Conservation (phyloP, 2,329 filamentous ascomycete species). For the Fusarium chlamydosporum region DNA sequence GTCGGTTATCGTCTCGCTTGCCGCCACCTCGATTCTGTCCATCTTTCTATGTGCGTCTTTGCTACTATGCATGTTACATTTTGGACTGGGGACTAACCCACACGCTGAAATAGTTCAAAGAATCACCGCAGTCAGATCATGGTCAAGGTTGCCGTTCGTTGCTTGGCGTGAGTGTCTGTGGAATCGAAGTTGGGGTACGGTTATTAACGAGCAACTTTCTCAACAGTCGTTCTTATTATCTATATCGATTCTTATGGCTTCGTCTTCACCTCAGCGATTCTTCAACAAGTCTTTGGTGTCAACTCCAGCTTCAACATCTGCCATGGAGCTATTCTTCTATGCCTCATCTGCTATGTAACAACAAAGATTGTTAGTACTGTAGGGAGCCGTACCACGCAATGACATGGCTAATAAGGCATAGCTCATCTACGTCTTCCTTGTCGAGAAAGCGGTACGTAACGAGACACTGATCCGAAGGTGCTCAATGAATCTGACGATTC, state of each 20-base stretch:
- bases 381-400: background rate
- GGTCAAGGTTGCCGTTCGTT: conserved; percentile 59
- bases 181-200: background rate
- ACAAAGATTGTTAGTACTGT: conserved; percentile 66
- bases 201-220: background rate
- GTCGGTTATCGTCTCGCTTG: conserved; percentile 55
- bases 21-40: conserved; percentile 55
- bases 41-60: conserved; percentile 55
- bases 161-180: conserved; percentile 58
- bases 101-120: conserved; percentile 54
- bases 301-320: conserved; percentile 66
- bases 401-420: conserved; percentile 38
- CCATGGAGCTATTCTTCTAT: conserved; percentile 71
- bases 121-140: conserved; percentile 55
- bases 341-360: conserved; percentile 72
- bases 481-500: conserved; percentile 1
- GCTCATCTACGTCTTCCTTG: conserved; percentile 75
- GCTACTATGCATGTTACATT: background rate
- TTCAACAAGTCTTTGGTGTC: conserved; percentile 70
- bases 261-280: conserved; percentile 68
- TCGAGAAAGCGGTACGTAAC: conserved; percentile 70
- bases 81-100: conserved; percentile 15
- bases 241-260: conserved; percentile 73
- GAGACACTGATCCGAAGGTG: too few species aligned
- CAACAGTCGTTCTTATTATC: conserved; percentile 70